Base-by-base conservation (phyloP, 2,329 filamentous ascomycete species). In the Fusarium sp. region DNA sequence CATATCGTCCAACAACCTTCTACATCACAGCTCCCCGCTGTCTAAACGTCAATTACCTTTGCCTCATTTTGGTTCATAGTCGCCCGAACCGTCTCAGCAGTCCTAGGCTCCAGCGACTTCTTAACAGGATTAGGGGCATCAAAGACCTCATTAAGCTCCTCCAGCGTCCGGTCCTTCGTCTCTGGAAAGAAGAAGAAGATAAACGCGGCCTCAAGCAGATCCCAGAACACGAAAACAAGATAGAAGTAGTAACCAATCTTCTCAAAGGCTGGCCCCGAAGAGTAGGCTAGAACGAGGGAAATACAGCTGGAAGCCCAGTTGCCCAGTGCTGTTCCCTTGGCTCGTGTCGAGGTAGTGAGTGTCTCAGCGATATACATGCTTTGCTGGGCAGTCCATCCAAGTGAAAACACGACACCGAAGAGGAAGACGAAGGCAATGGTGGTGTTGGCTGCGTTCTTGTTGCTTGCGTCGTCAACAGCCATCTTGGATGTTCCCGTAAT, bases 171-270 rank as follows among this genome's bases (percentile, higher is more conserved):
- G 12, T 82, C 82, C 64, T 85, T 85, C 10, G 84, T 86, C 70
- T 85, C 84, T 0, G 83, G 83, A 72, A 84, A 89, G 66, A 87
- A 84, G 70, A 89, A 85, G 73, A 87, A 90, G 38, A 86, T 84
- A 22, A 85, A 69, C 0, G 69, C 78, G 11, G 77, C 81, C 69
- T 86, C 84, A 14, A 84, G 60, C 22, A 85, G 60, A n/a, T 85
- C 83, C 84, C 84, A 86, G 56, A 83, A 82, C 2, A 85, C 79
- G 63, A 85, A 84, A 12, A 85, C 81, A 1, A 84, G 78, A 65
- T 85, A 86, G 60, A 85, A 85, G 64, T 84, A 84, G 71, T 84
- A 85, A 1, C 82, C 81, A 36, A 86, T 86, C 58, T 82, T 76
- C 69, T 83, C 75, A 59, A 85, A 85, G 0, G 83, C 84, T 1